Base-by-base conservation (phyloP, 169 alveolate genomes). In the Eimeria brunetti region DNA sequence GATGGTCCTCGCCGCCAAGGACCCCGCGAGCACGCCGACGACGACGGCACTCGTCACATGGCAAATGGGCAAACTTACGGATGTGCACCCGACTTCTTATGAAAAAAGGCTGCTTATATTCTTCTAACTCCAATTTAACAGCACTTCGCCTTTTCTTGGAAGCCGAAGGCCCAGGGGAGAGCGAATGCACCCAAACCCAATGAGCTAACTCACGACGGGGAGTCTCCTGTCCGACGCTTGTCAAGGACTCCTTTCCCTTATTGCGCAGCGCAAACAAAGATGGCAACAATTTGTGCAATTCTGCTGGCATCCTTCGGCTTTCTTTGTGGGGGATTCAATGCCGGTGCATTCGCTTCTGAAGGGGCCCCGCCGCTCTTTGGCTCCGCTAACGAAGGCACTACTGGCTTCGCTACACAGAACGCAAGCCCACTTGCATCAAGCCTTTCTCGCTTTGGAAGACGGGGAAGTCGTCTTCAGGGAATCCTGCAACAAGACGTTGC, bases 181-280 rank as follows among this genome's bases (percentile, higher is more conserved):
- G 27, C 84, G 84, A 60, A 18, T 75, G 85, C 33, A 27, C 46
- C 73, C 12, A 30, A 81, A 1, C 46, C 89, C 44, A n/a, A 33
- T 27, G 89, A 56, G 51, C 73, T 81, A 56, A 46, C 73, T 18
- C 75, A 73, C 75, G 53, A 18, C 49, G 56, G 88, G 89, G 89
- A 56, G 89, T 18, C 88, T 51, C 89, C 18, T 20, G 71, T 81
- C 75, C 73, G 46, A 18, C 49, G 71, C 33, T 78, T 56, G 71
- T 22, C 89, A 56, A 81, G 71, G 89, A 51, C 89, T 51, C 49
- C 75, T 53, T 51, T 51, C 89, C 67, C 53, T 56, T 33, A 22
- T 2, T 51, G 89, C 89, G 30, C 75, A 3, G 8, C 2, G 53
- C 12, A n/a, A 30, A 81, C 73, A 30, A 81, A 30, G 67, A 81